Evolutionary conservation across 805 yeast species (phyloP).

Genomic region (Cyberlindnera veronae): DNA sequence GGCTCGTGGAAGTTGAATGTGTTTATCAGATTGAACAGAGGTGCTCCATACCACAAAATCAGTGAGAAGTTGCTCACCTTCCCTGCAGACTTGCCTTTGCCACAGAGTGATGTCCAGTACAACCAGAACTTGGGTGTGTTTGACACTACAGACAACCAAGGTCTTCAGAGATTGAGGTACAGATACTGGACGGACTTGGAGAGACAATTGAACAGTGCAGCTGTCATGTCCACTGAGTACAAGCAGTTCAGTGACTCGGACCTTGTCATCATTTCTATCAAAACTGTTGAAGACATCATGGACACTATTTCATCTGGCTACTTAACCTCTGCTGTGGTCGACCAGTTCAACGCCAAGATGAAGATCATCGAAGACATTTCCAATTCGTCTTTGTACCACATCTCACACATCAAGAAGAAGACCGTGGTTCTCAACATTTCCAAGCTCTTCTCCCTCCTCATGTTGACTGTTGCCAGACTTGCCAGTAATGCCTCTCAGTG

Average conservation of each 20-base stretch:
- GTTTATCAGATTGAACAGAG: slow-evolving; percentile 33
- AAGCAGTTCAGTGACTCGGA: slow-evolving; percentile 27
- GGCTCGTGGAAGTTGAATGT: slow-evolving; percentile 35
- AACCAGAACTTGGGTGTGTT: slow-evolving; percentile 23
- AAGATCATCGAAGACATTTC: slow-evolving; percentile 20
- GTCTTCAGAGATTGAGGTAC: slow-evolving; percentile 13
- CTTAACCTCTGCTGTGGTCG: slow-evolving; percentile 25
- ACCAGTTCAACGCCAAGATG: slow-evolving; percentile 27
- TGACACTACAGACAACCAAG: slow-evolving; percentile 15
- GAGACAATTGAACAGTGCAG: slow-evolving; percentile 13
- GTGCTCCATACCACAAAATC: slow-evolving; percentile 31
- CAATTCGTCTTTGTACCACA: slow-evolving; percentile 19
- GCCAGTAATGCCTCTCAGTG: slow-evolving; percentile 32
- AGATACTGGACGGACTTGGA: slow-evolving; percentile 20
- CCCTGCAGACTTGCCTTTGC: slow-evolving; percentile 33
- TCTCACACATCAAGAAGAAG: slow-evolving; percentile 27
- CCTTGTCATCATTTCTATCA: slow-evolving; percentile 29
- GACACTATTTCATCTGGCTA: slow-evolving; percentile 29
- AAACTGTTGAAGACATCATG: slow-evolving; percentile 33
- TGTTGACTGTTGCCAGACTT: slow-evolving; percentile 29
- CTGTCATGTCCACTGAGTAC: slow-evolving; percentile 4
- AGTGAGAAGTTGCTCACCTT: slow-evolving; percentile 25
- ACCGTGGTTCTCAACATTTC: slow-evolving; percentile 35
- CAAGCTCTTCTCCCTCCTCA: slow-evolving; percentile 31
- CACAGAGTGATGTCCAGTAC: slow-evolving; percentile 25